Percentiles rank a stretch among this genome's conserved stretches.
Conservation (phyloP, 2,329 filamentous ascomycete species). For the Beauveria australis region DNA sequence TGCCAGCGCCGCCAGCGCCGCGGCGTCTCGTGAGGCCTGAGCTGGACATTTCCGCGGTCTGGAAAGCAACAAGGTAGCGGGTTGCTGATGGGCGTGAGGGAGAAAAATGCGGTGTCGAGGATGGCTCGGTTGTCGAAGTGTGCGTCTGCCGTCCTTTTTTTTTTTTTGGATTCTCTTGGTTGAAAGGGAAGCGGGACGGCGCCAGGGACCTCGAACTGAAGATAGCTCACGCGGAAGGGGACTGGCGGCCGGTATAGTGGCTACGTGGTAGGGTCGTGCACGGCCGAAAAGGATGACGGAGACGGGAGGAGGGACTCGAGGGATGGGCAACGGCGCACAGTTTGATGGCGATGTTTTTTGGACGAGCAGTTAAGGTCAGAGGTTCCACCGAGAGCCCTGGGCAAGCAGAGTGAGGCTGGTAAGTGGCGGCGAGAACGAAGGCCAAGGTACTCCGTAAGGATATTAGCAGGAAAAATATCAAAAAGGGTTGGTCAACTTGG, state of each 20-base stretch:
- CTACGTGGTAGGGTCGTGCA: neutral
- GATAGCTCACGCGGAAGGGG: neutral
- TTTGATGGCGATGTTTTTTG: neutral
- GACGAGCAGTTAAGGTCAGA: conserved; percentile 1
- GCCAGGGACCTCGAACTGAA: neutral
- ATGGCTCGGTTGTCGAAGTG: neutral
- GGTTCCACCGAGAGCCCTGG: conserved; percentile 6
- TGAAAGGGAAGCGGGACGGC: conserved; percentile 3
- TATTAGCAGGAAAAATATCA: neutral
- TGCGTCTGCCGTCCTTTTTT: neutral
- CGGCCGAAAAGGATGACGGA: neutral
- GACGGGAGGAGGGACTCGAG: neutral
- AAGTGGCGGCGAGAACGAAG: neutral
- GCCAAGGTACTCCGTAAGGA: too few species aligned
- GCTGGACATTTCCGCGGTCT: conserved; percentile 25
- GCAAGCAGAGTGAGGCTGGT: conserved; percentile 3
- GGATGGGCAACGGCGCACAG: neutral
- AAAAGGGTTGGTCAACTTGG: neutral
- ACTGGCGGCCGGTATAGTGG: neutral
- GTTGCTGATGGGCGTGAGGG: neutral
- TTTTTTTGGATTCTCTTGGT: neutral
- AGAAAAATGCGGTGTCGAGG: neutral
- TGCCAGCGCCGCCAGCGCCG: conserved; percentile 58
- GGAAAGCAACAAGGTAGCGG: neutral
- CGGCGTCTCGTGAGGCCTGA: conserved; percentile 57